phyloP scores from a whole-genome alignment of 129 eudicot species.

The sunflower (Helianthus annuus) region DNA sequence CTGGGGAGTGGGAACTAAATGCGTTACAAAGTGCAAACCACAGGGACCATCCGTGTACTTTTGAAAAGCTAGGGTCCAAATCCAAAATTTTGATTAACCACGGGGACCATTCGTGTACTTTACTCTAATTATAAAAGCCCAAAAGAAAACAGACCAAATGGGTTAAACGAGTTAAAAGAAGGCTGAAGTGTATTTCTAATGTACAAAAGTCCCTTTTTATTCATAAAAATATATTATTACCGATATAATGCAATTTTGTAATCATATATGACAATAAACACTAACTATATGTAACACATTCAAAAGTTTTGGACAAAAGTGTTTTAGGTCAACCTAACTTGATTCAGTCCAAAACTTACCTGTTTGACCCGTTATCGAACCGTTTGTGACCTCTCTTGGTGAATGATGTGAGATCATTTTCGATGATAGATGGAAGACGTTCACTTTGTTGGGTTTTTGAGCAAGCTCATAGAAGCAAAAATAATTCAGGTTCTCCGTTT shows the following conservation, averaged over 20 bases:
- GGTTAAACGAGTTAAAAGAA: not conserved
- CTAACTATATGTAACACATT: not conserved
- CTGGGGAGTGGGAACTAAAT: no score
- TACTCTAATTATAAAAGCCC: not conserved
- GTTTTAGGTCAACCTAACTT: not conserved
- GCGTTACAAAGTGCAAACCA: no score
- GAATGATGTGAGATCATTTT: constrained; percentile 12
- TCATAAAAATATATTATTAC: not conserved
- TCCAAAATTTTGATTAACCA: no score
- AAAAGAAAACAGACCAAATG: constrained; percentile 2
- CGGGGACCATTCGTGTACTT: no score
- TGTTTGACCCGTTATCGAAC: not conserved
- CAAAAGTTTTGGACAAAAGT: not conserved
- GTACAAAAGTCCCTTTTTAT: not conserved
- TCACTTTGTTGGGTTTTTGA: constrained; percentile 69
- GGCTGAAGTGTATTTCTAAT: not conserved
- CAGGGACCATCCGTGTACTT: no score
- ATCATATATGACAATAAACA: not conserved
- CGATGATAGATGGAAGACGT: constrained; percentile 75
- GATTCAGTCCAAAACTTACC: not conserved
- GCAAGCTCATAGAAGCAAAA: constrained; percentile 91
- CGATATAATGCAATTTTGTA: not conserved
- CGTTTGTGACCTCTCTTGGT: constrained; percentile 12
- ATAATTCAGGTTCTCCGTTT: constrained; percentile 84
- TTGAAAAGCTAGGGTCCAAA: no score